Conservation (phyloP, 495 filamentous ascomycete genomes). For the Penicillium antarcticum region DNA sequence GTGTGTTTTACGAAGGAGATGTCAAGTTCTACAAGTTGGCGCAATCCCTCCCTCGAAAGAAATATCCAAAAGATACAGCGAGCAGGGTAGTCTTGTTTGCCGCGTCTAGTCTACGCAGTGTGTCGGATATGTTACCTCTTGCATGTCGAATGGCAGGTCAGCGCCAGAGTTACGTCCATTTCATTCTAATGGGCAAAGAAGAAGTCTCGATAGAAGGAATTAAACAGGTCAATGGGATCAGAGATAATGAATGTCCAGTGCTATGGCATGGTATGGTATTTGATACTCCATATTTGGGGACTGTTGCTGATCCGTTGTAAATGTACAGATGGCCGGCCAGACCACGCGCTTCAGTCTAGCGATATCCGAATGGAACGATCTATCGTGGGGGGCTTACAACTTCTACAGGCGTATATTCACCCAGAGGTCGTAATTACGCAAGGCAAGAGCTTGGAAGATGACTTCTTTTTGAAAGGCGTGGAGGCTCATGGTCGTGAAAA, state of each 20-base stretch:
- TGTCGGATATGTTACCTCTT: conserved; percentile 50
- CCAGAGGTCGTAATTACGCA: conserved; percentile 53
- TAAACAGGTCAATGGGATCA: conserved; percentile 46
- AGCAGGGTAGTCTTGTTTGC: conserved; percentile 49
- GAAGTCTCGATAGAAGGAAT: conserved; percentile 50
- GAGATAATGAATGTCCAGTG: conserved; percentile 43
- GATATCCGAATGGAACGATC: conserved; percentile 50
- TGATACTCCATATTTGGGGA: neutral
- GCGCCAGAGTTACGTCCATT: conserved; percentile 48
- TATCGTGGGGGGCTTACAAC: conserved; percentile 36
- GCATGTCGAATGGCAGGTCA: conserved; percentile 52
- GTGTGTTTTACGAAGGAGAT: conserved; percentile 47
- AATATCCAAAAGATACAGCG: conserved; percentile 20
- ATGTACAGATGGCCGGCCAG: conserved; percentile 45
- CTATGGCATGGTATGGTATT: conserved; percentile 49
- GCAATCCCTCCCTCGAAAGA: conserved; percentile 41
- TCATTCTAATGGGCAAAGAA: conserved; percentile 53
- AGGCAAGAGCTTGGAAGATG: conserved; percentile 38
- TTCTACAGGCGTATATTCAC: conserved; percentile 44
- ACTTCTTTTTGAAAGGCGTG: conserved; percentile 53
- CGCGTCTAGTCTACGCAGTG: conserved; percentile 45
- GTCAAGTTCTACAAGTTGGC: conserved; percentile 55
- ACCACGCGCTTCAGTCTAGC: conserved; percentile 45
- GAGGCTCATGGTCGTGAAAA: conserved; percentile 39
- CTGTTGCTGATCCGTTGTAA: neutral